Percentiles rank a stretch among this genome's conserved stretches.
phyloP scores from a whole-genome alignment of 1,139 yeast species.

The Yamadazyma triangularis region DNA sequence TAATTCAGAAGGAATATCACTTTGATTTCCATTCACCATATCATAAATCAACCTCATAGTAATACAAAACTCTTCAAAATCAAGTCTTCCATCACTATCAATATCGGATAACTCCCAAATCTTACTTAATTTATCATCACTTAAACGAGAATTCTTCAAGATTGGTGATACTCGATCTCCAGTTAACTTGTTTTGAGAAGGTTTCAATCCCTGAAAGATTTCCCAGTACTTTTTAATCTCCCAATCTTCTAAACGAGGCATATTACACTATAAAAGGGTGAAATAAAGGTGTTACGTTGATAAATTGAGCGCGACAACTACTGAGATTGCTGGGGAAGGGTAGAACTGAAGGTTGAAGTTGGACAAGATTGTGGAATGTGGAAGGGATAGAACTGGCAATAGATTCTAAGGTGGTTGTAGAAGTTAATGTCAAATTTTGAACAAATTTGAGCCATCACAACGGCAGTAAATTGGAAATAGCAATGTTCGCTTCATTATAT shows the following conservation, averaged over 20 bases:
- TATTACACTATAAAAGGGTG: constrained; percentile 12
- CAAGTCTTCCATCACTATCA: constrained; percentile 85
- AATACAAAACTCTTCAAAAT: constrained; percentile 95
- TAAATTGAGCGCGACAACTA: too few species aligned
- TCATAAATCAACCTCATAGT: constrained; percentile 95
- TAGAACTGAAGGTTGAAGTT: too few species aligned
- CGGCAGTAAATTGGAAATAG: too few species aligned
- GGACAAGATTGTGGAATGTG: too few species aligned
- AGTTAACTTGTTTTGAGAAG: constrained; percentile 68
- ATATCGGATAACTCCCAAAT: constrained; percentile 94
- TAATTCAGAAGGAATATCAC: constrained; percentile 60
- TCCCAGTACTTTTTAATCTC: constrained; percentile 97
- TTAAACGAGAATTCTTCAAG: constrained; percentile 80
- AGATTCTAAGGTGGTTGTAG: too few species aligned
- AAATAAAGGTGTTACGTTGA: too few species aligned
- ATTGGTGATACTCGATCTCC: constrained; percentile 87
- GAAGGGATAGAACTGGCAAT: too few species aligned
- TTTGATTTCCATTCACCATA: constrained; percentile 69
- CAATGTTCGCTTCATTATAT: too few species aligned
- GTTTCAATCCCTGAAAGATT: constrained; percentile 84
- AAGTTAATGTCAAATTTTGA: too few species aligned
- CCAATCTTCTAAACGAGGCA: constrained; percentile 82
- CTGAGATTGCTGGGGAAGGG: too few species aligned
- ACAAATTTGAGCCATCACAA: too few species aligned
- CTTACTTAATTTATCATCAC: constrained; percentile 67